These are phyloP conservation scores for Apiotrichum siamense DNA, from an alignment of 1,284 basidiomycete genomes.

Conservation along the genomic window DNA sequence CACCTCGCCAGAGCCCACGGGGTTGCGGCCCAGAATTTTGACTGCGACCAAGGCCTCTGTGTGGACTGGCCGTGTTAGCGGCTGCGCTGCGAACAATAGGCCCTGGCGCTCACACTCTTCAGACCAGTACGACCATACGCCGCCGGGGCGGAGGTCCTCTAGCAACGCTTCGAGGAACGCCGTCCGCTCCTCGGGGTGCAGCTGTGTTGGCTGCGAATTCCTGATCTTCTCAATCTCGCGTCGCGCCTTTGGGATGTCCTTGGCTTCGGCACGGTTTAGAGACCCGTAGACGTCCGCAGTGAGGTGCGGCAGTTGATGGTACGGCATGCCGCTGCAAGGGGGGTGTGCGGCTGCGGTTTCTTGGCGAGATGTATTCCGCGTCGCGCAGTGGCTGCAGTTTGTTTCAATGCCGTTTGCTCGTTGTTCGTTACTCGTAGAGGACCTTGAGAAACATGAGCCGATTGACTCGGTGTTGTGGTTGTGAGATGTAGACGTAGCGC, in stretches of 20 bases:
- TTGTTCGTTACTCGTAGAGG: too few species aligned
- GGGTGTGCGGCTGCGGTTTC: too few species aligned
- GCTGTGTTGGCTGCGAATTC: slow-evolving; percentile 45
- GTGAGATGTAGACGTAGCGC: too few species aligned
- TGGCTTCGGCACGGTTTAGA: neutral
- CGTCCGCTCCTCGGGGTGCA: slow-evolving; percentile 46
- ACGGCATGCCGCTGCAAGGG: neutral
- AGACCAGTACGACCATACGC: slow-evolving; percentile 29
- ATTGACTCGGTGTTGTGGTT: too few species aligned
- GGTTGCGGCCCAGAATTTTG: slow-evolving; percentile 68
- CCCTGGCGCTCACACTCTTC: slow-evolving; percentile 23
- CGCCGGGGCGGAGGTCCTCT: slow-evolving; percentile 57
- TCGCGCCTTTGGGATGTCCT: neutral
- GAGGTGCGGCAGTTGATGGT: neutral
- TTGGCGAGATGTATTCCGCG: too few species aligned
- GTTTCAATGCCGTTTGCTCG: too few species aligned
- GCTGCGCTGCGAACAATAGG: neutral
- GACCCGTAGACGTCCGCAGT: neutral
- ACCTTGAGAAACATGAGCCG: too few species aligned
- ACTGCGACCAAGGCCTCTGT: slow-evolving; percentile 60
- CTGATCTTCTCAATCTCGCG: slow-evolving; percentile 8
- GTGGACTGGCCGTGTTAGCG: slow-evolving; percentile 17
- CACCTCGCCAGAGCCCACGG: slow-evolving; percentile 57
- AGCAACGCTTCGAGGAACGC: slow-evolving; percentile 55
- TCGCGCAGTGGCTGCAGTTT: too few species aligned